Evolutionary conservation across 1,284 basidiomycete species (phyloP), one percentile per base, ranked within the genome.

Genomic region (Fomitiporia mediterranea): DNA sequence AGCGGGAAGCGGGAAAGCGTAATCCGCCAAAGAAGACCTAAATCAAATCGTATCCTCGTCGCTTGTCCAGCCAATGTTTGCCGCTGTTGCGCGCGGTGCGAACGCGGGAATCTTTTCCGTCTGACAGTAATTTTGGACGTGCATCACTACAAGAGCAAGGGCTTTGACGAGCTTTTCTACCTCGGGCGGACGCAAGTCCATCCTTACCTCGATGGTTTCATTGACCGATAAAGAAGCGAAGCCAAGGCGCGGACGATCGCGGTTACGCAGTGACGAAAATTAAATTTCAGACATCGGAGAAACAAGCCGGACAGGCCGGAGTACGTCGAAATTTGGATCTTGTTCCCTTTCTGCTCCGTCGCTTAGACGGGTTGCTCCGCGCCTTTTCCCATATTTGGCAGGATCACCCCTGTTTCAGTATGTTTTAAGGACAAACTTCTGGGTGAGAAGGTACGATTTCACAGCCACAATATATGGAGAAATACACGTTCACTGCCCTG

Each of bases 1-100:
- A n/a, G 44, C n/a, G n/a, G n/a, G n/a, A n/a, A n/a, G 13, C 44
- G 44, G 44, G 44, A 46, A 17, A 32, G 44, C 27, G 44, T 46
- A 46, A 46, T 23, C 27, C 42, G 44, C 44, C 25, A 46, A 30
- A 2, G 19, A 2, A 8, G 9, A 19, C 19, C n/a, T 15, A 46
- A 25, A 28, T 30, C 13, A 46, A 46, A 30, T 30, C 13, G 30
- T 30, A 30, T n/a, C n/a, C n/a, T n/a, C n/a, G n/a, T 30, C 44
- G 23, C 25, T 46, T 30, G 44, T 7, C 19, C 7, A 21, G 4
- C 40, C 40, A 43, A 39, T 39, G 19, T 39, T 13, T 13, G 3
- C 19, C 40, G 17, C 5, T 43, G 27, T 43, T 46, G 44, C 44
- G 43, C 11, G 25, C 44, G 23, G 23, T 13, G 44, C 44, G 44